Evolutionary conservation across 805 yeast species (phyloP), one percentile per base, ranked within the genome.

Genomic region (Cyberlindnera amylophila): DNA sequence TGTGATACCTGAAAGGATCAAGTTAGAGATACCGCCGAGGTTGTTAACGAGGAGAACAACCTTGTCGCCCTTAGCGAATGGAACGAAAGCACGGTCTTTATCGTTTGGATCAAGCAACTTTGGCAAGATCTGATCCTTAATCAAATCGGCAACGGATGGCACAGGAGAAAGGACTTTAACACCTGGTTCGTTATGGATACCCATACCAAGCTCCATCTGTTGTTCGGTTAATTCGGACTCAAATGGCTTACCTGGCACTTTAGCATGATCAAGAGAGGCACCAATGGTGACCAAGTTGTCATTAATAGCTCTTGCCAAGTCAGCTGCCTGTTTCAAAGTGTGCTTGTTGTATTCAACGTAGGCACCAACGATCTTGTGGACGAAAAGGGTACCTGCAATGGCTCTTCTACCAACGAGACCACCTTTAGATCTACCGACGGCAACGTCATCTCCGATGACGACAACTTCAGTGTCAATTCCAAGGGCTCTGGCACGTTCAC

Each of bases 141-240:
- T 69, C 26, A 91, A 65, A 0, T 74, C 75, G 14, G 78, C 81
- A 38, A 87, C 77, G 0, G 77, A 60, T 19, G 97, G 96, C 52
- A 90, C 77, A 40, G 72, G 72, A 14, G 66, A 65, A 18, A 71
- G 50, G 13, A 64, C 55, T 55, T 74, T 70, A 44, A 81, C 81
- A 47, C 97, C 97, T 1, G 96, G 93, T 62, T 90, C 98, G 57
- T 90, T 90, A 64, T 90, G 98, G 47, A 90, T 90, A 34, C 98
- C 98, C 81, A 90, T 82, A 21, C 98, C 98, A 45, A 90, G 72
- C 62, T 90, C 98, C 59, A 85, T 82, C 62, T 86, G 87, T 44
- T 79, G 69, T 4, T 63, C 72, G 21, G 65, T 72, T 47, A 87
- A 72, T 42, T 65, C 61, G 26, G 71, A 67, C 55, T 75, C 82